Base-by-base conservation (phyloP, 257 asterid genomes). In the Verbena officinalis region DNA sequence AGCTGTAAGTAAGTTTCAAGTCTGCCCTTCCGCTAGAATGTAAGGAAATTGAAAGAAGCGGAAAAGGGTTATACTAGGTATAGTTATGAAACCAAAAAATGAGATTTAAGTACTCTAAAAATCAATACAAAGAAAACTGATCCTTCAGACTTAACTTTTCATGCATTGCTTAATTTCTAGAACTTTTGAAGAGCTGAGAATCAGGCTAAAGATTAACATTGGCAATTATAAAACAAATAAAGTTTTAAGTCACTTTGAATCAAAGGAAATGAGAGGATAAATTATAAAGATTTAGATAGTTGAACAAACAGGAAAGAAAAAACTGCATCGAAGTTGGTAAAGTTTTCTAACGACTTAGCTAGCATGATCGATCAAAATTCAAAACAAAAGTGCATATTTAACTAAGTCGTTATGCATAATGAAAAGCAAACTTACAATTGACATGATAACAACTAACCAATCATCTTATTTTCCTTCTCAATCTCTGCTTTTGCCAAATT, bases 291-390 rank as follows among this genome's bases (percentile, higher is more conserved):
- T 39, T 50, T 51, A 42, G 67, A 72, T 71, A 8, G 89, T 53
- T 75, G 62, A 80, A 77, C 78, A 70, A 77, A 46, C 61, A 77
- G 65, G 8, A 3, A 30, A 36, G 55, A 12, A 52, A 52, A 52
- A 52, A 11, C 13, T 56, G n/a, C 12, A 42, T 4, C 30, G 10
- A 23, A 44, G 71, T 69, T 49, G 83, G 81, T 68, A 67, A 27
- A 17, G 70, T 66, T 48, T 65, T 78, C 56, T 54, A 62, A 15
- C 55, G 74, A 74, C 75, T 62, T 71, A 52, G 43, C 22, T n/a
- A n/a, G n/a, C n/a, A n/a, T n/a, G n/a, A n/a, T n/a, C n/a, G n/a
- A 48, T 51, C 52, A 8, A 53, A 34, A 42, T 8, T 1, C 7
- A 38, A 6, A 42, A 42, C 2, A 11, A 16, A 24, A 22, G 4